Conservation (phyloP, 1,284 basidiomycete genomes). For the Naganishia sp. region DNA sequence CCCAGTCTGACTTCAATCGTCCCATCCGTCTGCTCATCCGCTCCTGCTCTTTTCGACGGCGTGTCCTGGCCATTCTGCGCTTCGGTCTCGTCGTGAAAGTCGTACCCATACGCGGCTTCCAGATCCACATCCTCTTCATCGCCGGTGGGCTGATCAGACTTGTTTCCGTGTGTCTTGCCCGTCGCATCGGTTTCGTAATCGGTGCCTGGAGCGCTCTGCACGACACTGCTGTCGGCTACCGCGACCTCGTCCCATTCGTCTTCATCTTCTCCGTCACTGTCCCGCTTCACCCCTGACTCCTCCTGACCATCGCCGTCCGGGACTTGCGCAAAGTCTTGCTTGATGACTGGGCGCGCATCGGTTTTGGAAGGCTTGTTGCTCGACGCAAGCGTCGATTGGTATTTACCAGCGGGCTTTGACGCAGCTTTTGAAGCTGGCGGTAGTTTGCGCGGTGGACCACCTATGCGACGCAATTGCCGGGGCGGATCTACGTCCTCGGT, state of each 20-base stretch:
- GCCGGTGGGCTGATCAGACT: constrained; percentile 6
- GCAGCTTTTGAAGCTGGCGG: neutral
- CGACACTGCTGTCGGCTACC: constrained; percentile 14
- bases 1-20: constrained; percentile 30
- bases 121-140: constrained; percentile 28
- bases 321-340: constrained; percentile 15
- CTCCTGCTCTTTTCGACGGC: neutral
- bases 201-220: constrained; percentile 5
- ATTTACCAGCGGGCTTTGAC: neutral
- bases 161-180: constrained; percentile 9
- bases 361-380: neutral
- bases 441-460: constrained; percentile 27
- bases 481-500: neutral
- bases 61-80: constrained; percentile 5
- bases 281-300: neutral
- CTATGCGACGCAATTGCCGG: constrained; percentile 20
- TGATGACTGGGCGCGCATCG: neutral
- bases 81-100: constrained; percentile 25
- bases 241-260: constrained; percentile 33
- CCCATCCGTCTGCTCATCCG: neutral
- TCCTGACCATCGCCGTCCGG: neutral
- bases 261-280: constrained; percentile 29
- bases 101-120: constrained; percentile 31
- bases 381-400: neutral
- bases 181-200: constrained; percentile 31